Percentiles rank a stretch among this genome's conserved stretches.
phyloP scores from a whole-genome alignment of 441 rosid genomes.

The Erodium texanum region DNA sequence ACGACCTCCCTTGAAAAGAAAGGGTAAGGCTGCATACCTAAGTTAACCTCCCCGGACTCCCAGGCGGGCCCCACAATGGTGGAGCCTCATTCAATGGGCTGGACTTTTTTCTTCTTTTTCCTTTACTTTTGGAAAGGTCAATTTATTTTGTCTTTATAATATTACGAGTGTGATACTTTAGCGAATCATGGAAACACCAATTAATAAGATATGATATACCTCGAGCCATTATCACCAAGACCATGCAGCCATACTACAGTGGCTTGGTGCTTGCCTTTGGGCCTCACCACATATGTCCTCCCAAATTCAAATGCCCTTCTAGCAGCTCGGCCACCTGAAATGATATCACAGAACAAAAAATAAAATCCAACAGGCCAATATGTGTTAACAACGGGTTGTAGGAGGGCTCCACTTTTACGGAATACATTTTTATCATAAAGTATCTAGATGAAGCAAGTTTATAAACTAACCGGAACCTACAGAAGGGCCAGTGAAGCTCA shows the following conservation, averaged over 20 bases:
- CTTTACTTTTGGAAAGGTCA: too few relatives aligned
- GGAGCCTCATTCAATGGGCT: too few relatives aligned
- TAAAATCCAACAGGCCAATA: not conserved
- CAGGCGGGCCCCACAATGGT: too few relatives aligned
- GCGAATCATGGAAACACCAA: not conserved
- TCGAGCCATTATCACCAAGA: slow-evolving; percentile 89
- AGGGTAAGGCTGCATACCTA: too few relatives aligned
- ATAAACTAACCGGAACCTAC: slow-evolving; percentile 31
- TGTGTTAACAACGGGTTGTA: not conserved
- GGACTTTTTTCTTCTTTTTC: too few relatives aligned
- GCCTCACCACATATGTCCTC: slow-evolving; percentile 91
- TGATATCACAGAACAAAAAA: not conserved
- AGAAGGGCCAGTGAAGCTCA: slow-evolving; percentile 25
- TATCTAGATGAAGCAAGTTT: slow-evolving; percentile 1
- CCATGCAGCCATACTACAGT: slow-evolving; percentile 94
- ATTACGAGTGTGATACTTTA: slow-evolving; percentile 1
- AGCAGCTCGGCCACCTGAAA: slow-evolving; percentile 51
- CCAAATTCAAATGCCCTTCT: slow-evolving; percentile 75
- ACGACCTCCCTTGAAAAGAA: too few relatives aligned
- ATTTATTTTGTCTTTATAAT: too few relatives aligned
- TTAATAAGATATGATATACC: slow-evolving; percentile 34
- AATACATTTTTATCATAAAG: not conserved
- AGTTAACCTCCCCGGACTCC: too few relatives aligned
- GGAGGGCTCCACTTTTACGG: not conserved
- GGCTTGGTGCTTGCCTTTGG: slow-evolving; percentile 87